Base-by-base conservation (phyloP, 1,284 basidiomycete genomes). In the Cystobasidium slooffiae region DNA sequence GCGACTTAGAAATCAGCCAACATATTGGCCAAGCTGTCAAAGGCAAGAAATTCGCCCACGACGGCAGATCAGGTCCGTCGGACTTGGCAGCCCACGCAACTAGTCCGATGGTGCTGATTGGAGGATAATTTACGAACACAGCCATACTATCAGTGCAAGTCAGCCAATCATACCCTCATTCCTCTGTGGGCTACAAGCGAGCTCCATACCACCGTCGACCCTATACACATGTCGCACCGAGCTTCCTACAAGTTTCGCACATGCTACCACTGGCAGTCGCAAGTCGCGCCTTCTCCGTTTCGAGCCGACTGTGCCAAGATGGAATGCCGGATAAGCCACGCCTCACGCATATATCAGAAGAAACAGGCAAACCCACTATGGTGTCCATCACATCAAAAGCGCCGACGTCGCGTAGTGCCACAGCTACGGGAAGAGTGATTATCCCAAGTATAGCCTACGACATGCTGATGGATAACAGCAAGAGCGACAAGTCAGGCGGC, bases 71-170 rank as follows among this genome's bases (percentile, higher is more conserved):
- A 91, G 81, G 86, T 88, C 78, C 91, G 91, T 76, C 88, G 90
- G 82, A 89, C 88, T 76, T 81, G 41, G 69, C 75, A 9, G 51
- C 37, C 18, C 72, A 76, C 75, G 83, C 88, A 52, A 87, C 87
- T 63, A 86, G 91, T 74, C 90, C 91, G 16, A 94, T 94, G 92
- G 94, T 94, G 77, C 85, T 92, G 76, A 95, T 94, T 83, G 93
- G 93, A 59, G 85, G 83, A 77, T 83, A 76, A 46, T 16, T 24
- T 6, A 8, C 37, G 16, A 52, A 53, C n/a, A 66, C 31, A 52
- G 1, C 31, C 20, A 39, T 4, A 7, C 10, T 7, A 41, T 14
- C 59, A 62, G 44, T 6, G 22, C 12, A 43, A 18, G 9, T 16
- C 14, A 20, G 20, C 18, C 22, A 18, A 56, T 12, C 10, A 56